Evolutionary conservation across 495 filamentous ascomycete species (phyloP), one percentile per base, ranked within the genome.

Genomic region (Aspergillus campestris): DNA sequence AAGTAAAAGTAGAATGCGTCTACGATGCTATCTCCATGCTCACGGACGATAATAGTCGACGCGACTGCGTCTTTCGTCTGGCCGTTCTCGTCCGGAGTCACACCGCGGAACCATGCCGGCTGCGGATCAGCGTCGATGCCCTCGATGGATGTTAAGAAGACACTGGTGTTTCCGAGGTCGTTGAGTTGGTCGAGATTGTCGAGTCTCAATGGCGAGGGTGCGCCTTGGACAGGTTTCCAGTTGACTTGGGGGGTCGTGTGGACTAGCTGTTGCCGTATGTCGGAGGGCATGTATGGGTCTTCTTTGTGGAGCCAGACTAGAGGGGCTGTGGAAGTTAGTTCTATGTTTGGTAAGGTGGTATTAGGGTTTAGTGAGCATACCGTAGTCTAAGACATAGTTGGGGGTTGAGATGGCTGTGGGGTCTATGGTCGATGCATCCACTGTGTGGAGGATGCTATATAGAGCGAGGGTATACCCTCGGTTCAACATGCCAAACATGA

Each of bases 1-100:
- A 84, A 84, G 49, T 84, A 84, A 49, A 84, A 77, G 52, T 84
- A 85, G 45, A 82, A 85, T 0, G 72, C 81, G 68, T 86, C 82
- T 0, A 83, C 59, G 4, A 61, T 60, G 2, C 71, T 75, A 34
- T 62, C 53, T 0, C 73, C 76, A 48, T 77, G 71, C 49, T 84
- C 77, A 43, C 69, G 67, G 12, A 79, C 68, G 24, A 86, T 71
- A 36, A 86, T 67, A 0, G 64, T 65, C 34, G 65, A 69, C 13
- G 66, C 70, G 9, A 67, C 66, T 3, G 67, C 72, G 50, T 66
- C 67, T 2, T 60, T 50, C 1, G 69, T 77, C 38, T 72, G 66
- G 8, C 77, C 74, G 13, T 68, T 60, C 29, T 46, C 47, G 52
- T 79, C 66, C 1, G 76, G 77, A 7, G 52, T 62, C 10, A 71